Conservation (phyloP, 1,284 basidiomycete species). For the Ceratobasidium sp. region DNA sequence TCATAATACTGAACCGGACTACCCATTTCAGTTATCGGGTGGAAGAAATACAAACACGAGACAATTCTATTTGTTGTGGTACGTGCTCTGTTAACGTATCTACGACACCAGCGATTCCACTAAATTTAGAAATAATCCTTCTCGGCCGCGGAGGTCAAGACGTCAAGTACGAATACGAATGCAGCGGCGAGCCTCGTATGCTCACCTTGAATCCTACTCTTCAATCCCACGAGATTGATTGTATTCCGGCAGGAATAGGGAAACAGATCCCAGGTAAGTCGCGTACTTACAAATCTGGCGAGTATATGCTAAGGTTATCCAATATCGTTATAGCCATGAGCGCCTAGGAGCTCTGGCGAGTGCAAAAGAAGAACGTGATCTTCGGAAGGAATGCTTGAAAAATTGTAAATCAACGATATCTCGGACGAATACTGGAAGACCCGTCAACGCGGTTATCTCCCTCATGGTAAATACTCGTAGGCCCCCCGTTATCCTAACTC, state of each 20-base stretch:
- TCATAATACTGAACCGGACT: background rate
- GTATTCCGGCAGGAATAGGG: constrained; percentile 4
- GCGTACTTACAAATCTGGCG: constrained; percentile 42
- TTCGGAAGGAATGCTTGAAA: constrained; percentile 67
- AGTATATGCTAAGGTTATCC: background rate
- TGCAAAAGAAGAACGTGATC: constrained; percentile 61
- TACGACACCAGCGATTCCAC: no score
- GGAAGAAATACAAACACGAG: constrained; percentile 51
- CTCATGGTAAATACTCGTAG: constrained; percentile 61
- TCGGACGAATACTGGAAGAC: constrained; percentile 70
- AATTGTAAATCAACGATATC: constrained; percentile 68
- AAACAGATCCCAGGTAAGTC: constrained; percentile 24
- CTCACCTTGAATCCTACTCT: constrained; percentile 61
- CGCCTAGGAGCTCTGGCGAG: constrained; percentile 70
- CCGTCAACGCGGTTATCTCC: constrained; percentile 74
- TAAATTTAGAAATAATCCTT: constrained; percentile 47
- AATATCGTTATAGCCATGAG: constrained; percentile 52
- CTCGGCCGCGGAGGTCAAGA: constrained; percentile 51
- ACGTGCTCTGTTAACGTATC: no score
- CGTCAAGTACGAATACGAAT: constrained; percentile 49
- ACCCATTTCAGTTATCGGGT: constrained; percentile 57
- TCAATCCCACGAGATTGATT: constrained; percentile 21
- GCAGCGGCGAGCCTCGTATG: constrained; percentile 67
- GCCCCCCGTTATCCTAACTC: no score
- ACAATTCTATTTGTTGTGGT: constrained; percentile 34